phyloP scores from a whole-genome alignment of 257 asterid genomes.

The Cordia subcordata region DNA sequence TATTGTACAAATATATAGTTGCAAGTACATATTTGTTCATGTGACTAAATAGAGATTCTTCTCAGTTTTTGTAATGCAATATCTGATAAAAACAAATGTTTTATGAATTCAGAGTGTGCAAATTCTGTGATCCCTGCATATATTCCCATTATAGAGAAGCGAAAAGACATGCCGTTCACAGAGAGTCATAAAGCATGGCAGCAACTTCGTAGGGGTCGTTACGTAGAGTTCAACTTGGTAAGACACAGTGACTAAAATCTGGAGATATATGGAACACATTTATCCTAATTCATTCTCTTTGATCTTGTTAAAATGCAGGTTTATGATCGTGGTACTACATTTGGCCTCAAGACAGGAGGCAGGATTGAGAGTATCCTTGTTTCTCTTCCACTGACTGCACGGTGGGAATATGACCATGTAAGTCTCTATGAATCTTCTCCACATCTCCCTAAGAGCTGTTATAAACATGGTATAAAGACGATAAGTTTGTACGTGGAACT shows the following conservation, averaged over 20 bases:
- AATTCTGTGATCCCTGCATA: conserved; percentile 92
- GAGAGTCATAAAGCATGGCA: conserved; percentile 87
- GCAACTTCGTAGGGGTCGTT: conserved; percentile 94
- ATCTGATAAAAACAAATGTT: conserved; percentile 1
- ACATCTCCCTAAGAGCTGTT: background rate
- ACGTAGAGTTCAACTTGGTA: conserved; percentile 96
- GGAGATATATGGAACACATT: background rate
- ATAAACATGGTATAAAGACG: background rate
- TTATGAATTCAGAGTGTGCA: conserved; percentile 76
- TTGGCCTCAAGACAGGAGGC: conserved; percentile 98
- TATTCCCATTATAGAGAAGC: conserved; percentile 77
- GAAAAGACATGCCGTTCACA: conserved; percentile 74
- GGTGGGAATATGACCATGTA: conserved; percentile 97
- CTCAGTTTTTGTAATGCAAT: background rate
- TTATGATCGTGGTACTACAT: conserved; percentile 98
- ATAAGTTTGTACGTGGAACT: conserved; percentile 1
- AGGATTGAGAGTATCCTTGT: conserved; percentile 98
- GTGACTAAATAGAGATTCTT: background rate
- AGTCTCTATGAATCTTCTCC: too few relatives aligned
- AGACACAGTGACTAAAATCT: conserved; percentile 5
- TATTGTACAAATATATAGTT: too few relatives aligned
- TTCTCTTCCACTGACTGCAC: conserved; percentile 89
- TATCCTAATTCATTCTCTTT: conserved; percentile 12
- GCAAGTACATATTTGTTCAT: too few relatives aligned
- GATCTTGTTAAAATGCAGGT: conserved; percentile 39